Conservation (phyloP, 1,139 yeast genomes). For the Yamadazyma aaseri region DNA sequence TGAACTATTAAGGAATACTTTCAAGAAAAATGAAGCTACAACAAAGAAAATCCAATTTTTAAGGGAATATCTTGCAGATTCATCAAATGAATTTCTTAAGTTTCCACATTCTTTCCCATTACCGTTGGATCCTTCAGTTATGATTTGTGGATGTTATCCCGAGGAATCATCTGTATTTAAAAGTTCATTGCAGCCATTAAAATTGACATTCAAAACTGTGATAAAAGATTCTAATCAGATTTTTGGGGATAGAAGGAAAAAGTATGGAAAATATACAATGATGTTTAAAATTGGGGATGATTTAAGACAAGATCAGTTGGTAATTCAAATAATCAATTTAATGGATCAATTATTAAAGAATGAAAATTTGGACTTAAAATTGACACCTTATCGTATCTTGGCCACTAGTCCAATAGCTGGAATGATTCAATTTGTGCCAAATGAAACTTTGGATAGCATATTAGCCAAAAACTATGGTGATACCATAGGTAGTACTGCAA, state of each 20-base stretch:
- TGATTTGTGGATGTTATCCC: constrained; percentile 73
- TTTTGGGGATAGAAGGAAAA: constrained; percentile 32
- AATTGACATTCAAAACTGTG: constrained; percentile 70
- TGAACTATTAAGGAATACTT: constrained; percentile 37
- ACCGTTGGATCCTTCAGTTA: constrained; percentile 70
- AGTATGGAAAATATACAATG: constrained; percentile 64
- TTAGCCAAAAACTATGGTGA: constrained; percentile 58
- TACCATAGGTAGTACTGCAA: constrained; percentile 8
- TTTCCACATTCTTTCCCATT: constrained; percentile 58
- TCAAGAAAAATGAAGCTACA: constrained; percentile 46
- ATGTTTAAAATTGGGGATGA: constrained; percentile 98
- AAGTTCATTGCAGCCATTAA: constrained; percentile 84
- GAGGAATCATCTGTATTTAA: constrained; percentile 85
- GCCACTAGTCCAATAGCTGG: constrained; percentile 94
- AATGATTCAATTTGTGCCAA: constrained; percentile 88
- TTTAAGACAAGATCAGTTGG: constrained; percentile 91
- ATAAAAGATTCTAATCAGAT: constrained; percentile 27
- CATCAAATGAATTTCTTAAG: constrained; percentile 40
- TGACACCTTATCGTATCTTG: constrained; percentile 86
- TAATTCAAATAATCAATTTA: constrained; percentile 83
- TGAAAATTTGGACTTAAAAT: constrained; percentile 83
- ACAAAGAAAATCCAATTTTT: constrained; percentile 42
- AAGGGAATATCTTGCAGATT: constrained; percentile 39
- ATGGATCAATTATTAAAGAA: constrained; percentile 89
- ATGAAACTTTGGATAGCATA: constrained; percentile 84